phyloP scores from a whole-genome alignment of 768 basidiomycete species.

The Fistulinella prunicolor region DNA sequence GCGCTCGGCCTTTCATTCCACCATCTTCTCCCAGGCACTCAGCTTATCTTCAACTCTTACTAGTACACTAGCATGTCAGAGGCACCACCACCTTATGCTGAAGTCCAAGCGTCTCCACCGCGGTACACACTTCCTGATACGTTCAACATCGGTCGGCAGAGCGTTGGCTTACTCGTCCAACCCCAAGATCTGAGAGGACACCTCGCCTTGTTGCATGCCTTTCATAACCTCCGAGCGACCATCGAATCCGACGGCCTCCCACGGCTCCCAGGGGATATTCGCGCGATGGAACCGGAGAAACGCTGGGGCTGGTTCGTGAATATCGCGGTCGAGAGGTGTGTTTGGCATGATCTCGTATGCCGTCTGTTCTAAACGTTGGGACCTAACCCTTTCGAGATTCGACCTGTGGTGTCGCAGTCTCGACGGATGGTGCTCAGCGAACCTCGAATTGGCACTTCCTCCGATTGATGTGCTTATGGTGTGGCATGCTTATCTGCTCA shows the following conservation, averaged over 20 bases:
- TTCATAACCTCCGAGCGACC: conserved; percentile 20
- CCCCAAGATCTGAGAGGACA: conserved; percentile 31
- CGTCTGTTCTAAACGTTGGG: too few relatives aligned
- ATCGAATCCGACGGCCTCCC: conserved; percentile 19
- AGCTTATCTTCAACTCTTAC: background rate
- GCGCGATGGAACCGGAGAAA: conserved; percentile 21
- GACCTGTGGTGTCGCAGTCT: conserved; percentile 31
- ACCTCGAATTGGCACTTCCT: conserved; percentile 20
- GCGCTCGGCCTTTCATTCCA: too few relatives aligned
- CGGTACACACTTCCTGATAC: conserved; percentile 15
- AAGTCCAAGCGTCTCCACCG: background rate
- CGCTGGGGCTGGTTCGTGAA: conserved; percentile 41
- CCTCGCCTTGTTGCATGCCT: conserved; percentile 27
- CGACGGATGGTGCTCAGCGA: background rate
- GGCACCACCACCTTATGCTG: background rate
- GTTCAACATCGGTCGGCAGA: conserved; percentile 9
- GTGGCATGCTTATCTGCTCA: conserved; percentile 40
- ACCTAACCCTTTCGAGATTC: conserved; percentile 35
- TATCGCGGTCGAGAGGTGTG: conserved; percentile 37
- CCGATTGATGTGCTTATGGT: conserved; percentile 42
- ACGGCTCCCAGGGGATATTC: conserved; percentile 10
- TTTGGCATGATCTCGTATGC: too few relatives aligned
- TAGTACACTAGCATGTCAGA: background rate
- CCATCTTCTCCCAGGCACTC: too few relatives aligned
- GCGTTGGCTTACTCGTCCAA: conserved; percentile 14